Base-by-base conservation (phyloP, 2,329 filamentous ascomycete species). In the Torrubiellomyces zombiae region DNA sequence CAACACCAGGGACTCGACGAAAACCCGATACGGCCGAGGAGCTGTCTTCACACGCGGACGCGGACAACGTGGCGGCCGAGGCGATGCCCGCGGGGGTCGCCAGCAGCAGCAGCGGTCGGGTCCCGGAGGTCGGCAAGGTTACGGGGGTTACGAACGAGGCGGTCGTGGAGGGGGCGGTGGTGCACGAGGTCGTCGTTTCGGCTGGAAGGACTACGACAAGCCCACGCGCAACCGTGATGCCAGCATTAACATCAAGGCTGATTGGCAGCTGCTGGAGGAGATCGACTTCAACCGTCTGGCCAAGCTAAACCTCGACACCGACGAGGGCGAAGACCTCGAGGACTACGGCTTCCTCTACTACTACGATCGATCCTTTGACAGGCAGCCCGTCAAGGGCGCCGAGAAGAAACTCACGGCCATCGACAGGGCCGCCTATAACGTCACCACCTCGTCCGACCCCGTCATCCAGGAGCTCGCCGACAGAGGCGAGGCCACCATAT, bases 181-280 rank as follows among this genome's bases (percentile, higher is more conserved):
- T 22, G 62, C 78, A 36, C 74, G 80, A 32, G 79, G 81, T 25
- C 76, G 89, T 38, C 74, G 89, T 40, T 94, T 94, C 45, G 89
- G 89, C 49, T 95, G 89, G 86, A 92, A 89, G 58, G 89, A 98
- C 51, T 93, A 83, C 50, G 89, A 98, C 62, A 95, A 95, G 73
- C 89, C 89, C 32, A 72, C 86, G 52, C 76, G 89, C 45, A 94
- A 92, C 57, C 80, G 89, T 32, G 89, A 98, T 58, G 79, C 86
- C 8, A 93, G 83, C 18, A 81, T 98, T 47, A 86, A 86, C 58
- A 83, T 95, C 55, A 91, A 91, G 58, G 71, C 85, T 13, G 85
- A 94, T 51, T 98, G 89, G 89, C 68, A 73, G 46, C 69, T 98
- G 58, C 63, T 94, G 43, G 89, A 98, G 60, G 89, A 98, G 66